Evolutionary conservation across 306 rosid species (phyloP).

Genomic region (Prunus padus): DNA sequence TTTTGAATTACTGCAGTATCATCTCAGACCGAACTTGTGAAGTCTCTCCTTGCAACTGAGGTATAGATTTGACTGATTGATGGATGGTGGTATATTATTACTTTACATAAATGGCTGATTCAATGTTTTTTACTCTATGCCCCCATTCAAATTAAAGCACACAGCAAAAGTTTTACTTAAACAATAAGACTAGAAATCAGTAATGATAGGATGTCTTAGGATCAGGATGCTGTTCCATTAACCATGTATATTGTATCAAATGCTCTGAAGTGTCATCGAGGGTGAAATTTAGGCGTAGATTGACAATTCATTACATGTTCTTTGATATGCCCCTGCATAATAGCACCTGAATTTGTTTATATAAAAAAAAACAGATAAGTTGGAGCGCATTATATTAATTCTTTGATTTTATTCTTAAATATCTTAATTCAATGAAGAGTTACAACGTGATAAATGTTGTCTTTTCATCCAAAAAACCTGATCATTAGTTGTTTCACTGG

Average conservation of each 20-base stretch:
- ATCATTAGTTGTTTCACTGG: conserved; percentile 30
- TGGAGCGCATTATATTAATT: background rate
- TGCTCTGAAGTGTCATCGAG: background rate
- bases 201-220: background rate
- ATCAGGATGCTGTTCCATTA: background rate
- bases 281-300: background rate
- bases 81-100: background rate
- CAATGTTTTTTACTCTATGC: background rate
- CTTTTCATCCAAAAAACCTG: conserved; percentile 8
- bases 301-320: background rate
- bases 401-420: background rate
- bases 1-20: conserved; percentile 64
- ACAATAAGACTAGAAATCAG: background rate
- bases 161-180: background rate
- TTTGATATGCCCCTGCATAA: background rate
- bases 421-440: background rate
- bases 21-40: conserved; percentile 70
- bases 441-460: background rate
- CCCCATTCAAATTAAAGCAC: background rate
- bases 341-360: background rate
- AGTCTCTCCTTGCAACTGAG: conserved; percentile 87
- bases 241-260: background rate
- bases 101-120: background rate
- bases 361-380: background rate
- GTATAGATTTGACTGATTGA: conserved; percentile 32